Percentiles rank a stretch among this genome's conserved stretches.
phyloP scores from a whole-genome alignment of 768 basidiomycete species.

The Lentinula sp. region DNA sequence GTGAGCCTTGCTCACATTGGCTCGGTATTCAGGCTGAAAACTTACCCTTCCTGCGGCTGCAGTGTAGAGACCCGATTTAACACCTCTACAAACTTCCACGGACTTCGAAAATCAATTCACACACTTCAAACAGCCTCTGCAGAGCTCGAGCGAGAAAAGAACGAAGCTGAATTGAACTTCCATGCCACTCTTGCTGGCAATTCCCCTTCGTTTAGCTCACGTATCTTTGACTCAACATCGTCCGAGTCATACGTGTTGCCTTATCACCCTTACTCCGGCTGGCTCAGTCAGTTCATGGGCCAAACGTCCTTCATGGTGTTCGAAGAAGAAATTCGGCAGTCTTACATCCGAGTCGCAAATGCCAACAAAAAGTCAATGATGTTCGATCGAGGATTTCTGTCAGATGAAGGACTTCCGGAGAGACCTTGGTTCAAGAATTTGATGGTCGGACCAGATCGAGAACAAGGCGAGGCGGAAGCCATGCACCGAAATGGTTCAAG shows the following conservation, averaged over 20 bases:
- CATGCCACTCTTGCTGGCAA: conserved; percentile 42
- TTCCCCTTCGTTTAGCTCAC: conserved; percentile 19
- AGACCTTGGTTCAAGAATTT: conserved; percentile 60
- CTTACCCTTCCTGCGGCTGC: not conserved
- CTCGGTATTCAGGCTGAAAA: not conserved
- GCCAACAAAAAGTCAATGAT: conserved; percentile 61
- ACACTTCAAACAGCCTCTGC: conserved; percentile 45
- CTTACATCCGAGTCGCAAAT: conserved; percentile 48
- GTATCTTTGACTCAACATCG: not conserved
- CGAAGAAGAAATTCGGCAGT: conserved; percentile 38
- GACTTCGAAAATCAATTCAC: conserved; percentile 38
- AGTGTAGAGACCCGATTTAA: not conserved
- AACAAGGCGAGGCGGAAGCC: not conserved
- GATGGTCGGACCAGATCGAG: conserved; percentile 1
- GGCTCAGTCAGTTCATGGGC: not conserved
- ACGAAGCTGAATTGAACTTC: conserved; percentile 37
- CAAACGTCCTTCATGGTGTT: not conserved
- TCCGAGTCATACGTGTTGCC: not conserved
- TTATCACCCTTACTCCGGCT: not conserved
- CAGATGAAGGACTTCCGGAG: conserved; percentile 66
- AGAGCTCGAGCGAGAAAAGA: conserved; percentile 56
- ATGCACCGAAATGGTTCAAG: not conserved
- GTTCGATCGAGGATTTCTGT: conserved; percentile 80
- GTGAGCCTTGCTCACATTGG: conserved; percentile 1
- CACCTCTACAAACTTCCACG: conserved; percentile 29